phyloP scores from a whole-genome alignment of 2,329 filamentous ascomycete genomes.

The Penicillium oxalicum region DNA sequence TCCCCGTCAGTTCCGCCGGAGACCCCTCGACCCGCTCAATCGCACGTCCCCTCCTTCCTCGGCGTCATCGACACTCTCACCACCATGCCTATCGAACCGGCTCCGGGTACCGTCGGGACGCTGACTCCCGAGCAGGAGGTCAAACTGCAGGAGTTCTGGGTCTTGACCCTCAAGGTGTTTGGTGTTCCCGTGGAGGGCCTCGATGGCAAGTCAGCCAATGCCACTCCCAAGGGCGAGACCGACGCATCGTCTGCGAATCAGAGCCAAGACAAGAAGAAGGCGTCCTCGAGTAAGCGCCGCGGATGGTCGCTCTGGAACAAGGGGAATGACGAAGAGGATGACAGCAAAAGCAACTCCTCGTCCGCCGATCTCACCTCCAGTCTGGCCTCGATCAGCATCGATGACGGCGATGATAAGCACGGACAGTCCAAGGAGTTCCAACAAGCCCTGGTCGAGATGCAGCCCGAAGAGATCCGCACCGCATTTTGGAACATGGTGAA shows the following conservation, averaged over 20 bases:
- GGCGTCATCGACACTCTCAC: constrained; percentile 33
- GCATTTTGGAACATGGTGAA: constrained; percentile 94
- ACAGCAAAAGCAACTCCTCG: constrained; percentile 19
- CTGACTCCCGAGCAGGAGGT: constrained; percentile 83
- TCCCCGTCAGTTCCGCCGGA: constrained; percentile 3
- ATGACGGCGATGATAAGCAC: constrained; percentile 78
- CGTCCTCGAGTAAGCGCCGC: constrained; percentile 60
- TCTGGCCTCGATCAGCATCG: constrained; percentile 33
- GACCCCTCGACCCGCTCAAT: constrained; percentile 7
- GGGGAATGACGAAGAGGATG: constrained; percentile 45
- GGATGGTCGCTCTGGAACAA: constrained; percentile 59
- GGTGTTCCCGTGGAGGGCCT: constrained; percentile 47
- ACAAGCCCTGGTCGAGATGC: constrained; percentile 68
- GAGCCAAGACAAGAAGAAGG: constrained; percentile 50
- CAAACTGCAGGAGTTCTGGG: constrained; percentile 85
- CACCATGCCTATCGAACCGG: constrained; percentile 29
- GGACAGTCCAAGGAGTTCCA: constrained; percentile 82
- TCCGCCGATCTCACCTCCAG: constrained; percentile 36
- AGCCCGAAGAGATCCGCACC: constrained; percentile 69
- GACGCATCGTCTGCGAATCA: constrained; percentile 19
- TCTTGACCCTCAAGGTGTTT: constrained; percentile 66
- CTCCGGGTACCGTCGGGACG: constrained; percentile 68
- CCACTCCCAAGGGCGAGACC: constrained; percentile 1
- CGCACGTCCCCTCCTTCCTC: constrained; percentile 23
- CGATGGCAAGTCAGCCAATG: constrained; percentile 16